phyloP scores from a whole-genome alignment of 176 grass and related monocot species.

The Tillandsia fasciculata region DNA sequence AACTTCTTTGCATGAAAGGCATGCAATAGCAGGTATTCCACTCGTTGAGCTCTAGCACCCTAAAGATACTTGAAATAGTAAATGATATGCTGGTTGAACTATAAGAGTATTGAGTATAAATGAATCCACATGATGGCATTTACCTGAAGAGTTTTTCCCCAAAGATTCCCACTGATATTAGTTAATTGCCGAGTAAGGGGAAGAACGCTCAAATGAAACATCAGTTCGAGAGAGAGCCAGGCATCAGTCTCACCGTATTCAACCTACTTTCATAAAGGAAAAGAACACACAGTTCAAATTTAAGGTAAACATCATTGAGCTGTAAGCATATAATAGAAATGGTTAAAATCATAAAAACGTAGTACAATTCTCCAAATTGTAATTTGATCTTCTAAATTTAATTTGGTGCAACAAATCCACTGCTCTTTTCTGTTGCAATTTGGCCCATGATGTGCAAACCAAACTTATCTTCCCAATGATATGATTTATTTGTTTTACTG shows the following conservation, averaged over 20 bases:
- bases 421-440: no score
- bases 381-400: no score
- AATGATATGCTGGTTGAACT: slow-evolving; percentile 15
- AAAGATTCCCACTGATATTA: slow-evolving; percentile 93
- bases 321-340: neutral
- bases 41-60: slow-evolving; percentile 95
- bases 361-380: neutral
- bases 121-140: slow-evolving; percentile 6
- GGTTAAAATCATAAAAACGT: neutral
- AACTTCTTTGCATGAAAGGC: slow-evolving; percentile 92
- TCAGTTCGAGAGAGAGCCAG: slow-evolving; percentile 85
- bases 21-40: slow-evolving; percentile 91
- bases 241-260: slow-evolving; percentile 85
- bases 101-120: neutral
- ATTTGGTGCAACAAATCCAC: no score
- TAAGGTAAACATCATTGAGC: neutral
- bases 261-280: slow-evolving; percentile 41
- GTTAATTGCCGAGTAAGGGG: slow-evolving; percentile 85
- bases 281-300: slow-evolving; percentile 19
- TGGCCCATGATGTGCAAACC: no score
- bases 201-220: slow-evolving; percentile 95
- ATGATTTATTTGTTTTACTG: no score
- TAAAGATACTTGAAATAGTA: slow-evolving; percentile 27
- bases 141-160: slow-evolving; percentile 93
- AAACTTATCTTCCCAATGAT: no score